Base-by-base conservation (phyloP, 2,329 filamentous ascomycete genomes). In the Microdochium nivale region DNA sequence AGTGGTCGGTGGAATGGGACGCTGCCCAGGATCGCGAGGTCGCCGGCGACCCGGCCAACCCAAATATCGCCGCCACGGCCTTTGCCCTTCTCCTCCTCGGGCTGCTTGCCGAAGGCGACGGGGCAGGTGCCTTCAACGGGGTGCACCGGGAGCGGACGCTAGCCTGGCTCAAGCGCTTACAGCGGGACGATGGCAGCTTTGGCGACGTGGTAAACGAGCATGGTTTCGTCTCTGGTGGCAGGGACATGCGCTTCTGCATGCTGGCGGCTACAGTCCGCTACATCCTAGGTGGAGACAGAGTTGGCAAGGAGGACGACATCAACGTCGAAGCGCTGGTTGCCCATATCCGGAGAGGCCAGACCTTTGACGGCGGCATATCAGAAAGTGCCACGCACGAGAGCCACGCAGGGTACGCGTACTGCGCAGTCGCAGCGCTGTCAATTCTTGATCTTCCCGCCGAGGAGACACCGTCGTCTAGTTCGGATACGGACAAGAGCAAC, bases 381-480 rank as follows among this genome's bases (percentile, higher is more conserved):
- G 89, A 95, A 65, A 83, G 81, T 33, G 83, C 85, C 0, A 83
- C 83, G 54, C 85, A 90, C 54, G 91, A 96, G 70, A 86, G 90
- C 32, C 90, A 96, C 62, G 87, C 89, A 59, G 94, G 94, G 21
- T 92, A 95, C 66, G 90, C 89, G 10, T 96, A 91, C 72, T 96
- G 90, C 67, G 90, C 86, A 8, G 79, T 96, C 51, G 84, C 82
- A 11, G 86, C 90, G 3, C 73, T 97, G 4, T 80, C 82, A 2
- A 80, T 96, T 49, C 75, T 96, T n/a, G 80, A 82, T 54, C 80
- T 83, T 11, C 75, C 86, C 1, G 65, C 71, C 51, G 62, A 61
- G 49, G 56, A 59, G 53, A 51, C 56, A 2, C 56, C 62, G 25
- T n/a, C 53, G 14, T 2, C 55, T 62, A 21, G 59, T 62, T 4